phyloP scores from a whole-genome alignment of 768 basidiomycete species.

The Boletus edulis region DNA sequence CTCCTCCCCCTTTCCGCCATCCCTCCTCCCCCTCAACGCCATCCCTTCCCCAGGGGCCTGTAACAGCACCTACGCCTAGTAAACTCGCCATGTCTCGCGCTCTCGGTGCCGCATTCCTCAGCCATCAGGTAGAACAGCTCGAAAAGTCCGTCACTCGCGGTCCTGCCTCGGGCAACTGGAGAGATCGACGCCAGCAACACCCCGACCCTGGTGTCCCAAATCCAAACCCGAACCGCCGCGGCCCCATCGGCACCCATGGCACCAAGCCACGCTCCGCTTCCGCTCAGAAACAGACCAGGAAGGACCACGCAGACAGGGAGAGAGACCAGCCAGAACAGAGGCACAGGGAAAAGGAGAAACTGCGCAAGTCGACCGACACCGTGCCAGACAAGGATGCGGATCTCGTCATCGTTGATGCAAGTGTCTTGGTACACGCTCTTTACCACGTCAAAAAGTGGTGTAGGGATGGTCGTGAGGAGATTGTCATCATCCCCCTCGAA shows the following conservation, averaged over 20 bases:
- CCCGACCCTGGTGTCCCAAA: constrained; percentile 14
- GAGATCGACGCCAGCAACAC: constrained; percentile 42
- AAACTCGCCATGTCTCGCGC: constrained; percentile 84
- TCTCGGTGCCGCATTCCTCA: constrained; percentile 83
- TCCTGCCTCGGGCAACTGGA: constrained; percentile 58
- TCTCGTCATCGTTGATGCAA: constrained; percentile 76
- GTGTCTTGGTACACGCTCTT: constrained; percentile 75
- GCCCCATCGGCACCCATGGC: constrained; percentile 5
- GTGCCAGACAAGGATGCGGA: constrained; percentile 61
- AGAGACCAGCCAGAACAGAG: constrained; percentile 21
- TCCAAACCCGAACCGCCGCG: constrained; percentile 20
- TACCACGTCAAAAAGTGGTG: constrained; percentile 83
- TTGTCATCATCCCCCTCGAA: constrained; percentile 85
- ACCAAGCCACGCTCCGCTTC: constrained; percentile 25
- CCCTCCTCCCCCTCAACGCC: neutral
- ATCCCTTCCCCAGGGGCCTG: constrained; percentile 15
- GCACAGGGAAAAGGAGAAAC: constrained; percentile 16
- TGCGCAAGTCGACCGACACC: constrained; percentile 24
- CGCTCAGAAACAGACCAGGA: constrained; percentile 23
- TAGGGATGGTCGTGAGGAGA: constrained; percentile 69
- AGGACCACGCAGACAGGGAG: constrained; percentile 17
- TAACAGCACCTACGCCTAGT: constrained; percentile 37
- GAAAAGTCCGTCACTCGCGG: constrained; percentile 68
- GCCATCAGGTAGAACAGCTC: constrained; percentile 85
- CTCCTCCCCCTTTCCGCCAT: too few relatives aligned